Percentiles rank a stretch among this genome's conserved stretches.
Conservation (phyloP, 225 moss, liverwort and hornwort species). For the Marchantia polymorpha region DNA sequence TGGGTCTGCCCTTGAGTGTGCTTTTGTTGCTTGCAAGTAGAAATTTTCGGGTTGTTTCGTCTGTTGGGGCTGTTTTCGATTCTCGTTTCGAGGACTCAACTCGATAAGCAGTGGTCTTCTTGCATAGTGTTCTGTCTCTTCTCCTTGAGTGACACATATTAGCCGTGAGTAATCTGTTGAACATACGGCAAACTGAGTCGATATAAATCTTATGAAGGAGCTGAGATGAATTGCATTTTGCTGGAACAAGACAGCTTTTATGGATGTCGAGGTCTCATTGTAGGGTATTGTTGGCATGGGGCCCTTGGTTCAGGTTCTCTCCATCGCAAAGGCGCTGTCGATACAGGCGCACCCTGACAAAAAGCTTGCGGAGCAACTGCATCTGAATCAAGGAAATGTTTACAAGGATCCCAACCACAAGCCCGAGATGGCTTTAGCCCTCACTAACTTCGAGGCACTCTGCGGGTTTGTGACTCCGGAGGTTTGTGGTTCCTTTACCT, state of each 20-base stretch:
- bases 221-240: background rate
- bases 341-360: slow-evolving; percentile 98
- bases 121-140: background rate
- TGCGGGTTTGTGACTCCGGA: slow-evolving; percentile 68
- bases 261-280: background rate
- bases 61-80: background rate
- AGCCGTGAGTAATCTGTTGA: background rate
- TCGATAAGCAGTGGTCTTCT: background rate
- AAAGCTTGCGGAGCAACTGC: slow-evolving; percentile 55
- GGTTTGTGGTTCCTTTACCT: slow-evolving; percentile 28
- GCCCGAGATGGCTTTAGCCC: slow-evolving; percentile 94
- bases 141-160: background rate
- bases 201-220: background rate
- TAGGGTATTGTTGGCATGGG: background rate
- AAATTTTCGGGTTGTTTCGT: background rate
- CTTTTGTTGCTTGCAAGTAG: background rate
- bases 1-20: background rate
- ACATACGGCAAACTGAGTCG: too few relatives aligned
- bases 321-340: slow-evolving; percentile 86
- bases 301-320: slow-evolving; percentile 58
- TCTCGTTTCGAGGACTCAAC: background rate
- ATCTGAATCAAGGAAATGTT: slow-evolving; percentile 52
- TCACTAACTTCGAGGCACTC: slow-evolving; percentile 81
- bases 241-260: background rate
- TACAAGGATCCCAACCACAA: slow-evolving; percentile 98